These are phyloP conservation scores for Dissoconium aciculare DNA, from an alignment of 2,329 filamentous ascomycete species.

Conservation along the genomic window DNA sequence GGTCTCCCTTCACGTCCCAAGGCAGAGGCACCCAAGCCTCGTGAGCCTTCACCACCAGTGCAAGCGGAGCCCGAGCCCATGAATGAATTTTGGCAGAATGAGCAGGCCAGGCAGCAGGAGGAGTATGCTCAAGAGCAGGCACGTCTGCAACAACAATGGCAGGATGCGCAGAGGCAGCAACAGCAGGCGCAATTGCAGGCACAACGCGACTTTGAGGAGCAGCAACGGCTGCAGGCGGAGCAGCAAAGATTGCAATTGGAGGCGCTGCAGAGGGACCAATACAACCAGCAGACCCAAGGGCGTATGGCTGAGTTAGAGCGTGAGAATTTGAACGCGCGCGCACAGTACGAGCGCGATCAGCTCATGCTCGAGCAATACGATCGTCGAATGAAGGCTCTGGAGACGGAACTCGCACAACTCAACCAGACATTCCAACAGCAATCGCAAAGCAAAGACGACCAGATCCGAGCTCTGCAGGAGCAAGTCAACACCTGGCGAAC, in stretches of 20 bases:
- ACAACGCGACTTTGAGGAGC: conserved; percentile 90
- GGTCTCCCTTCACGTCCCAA: conserved; percentile 63
- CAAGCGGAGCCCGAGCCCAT: conserved; percentile 83
- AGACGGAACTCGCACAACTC: conserved; percentile 70
- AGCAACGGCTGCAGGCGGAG: conserved; percentile 73
- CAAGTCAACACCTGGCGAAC: conserved; percentile 95
- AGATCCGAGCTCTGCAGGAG: conserved; percentile 82
- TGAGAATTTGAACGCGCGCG: conserved; percentile 84
- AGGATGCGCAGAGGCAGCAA: conserved; percentile 65
- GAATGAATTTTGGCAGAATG: conserved; percentile 93
- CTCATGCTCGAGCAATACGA: conserved; percentile 96
- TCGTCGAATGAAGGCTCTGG: conserved; percentile 76
- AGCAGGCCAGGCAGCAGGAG: conserved; percentile 77
- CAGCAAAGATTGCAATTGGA: conserved; percentile 86
- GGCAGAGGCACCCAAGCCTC: conserved; percentile 56
- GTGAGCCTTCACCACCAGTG: conserved; percentile 51
- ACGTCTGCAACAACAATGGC: conserved; percentile 73
- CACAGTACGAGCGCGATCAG: conserved; percentile 94
- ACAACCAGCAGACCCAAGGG: conserved; percentile 85
- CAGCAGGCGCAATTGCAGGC: conserved; percentile 71
- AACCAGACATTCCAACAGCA: conserved; percentile 76
- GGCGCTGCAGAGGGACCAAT: conserved; percentile 74
- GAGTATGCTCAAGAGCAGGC: conserved; percentile 92
- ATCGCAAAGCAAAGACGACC: conserved; percentile 78
- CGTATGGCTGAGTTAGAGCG: conserved; percentile 89